Conservation (phyloP, 2,329 filamentous ascomycete species). For the Dichotomopilus funicola region DNA sequence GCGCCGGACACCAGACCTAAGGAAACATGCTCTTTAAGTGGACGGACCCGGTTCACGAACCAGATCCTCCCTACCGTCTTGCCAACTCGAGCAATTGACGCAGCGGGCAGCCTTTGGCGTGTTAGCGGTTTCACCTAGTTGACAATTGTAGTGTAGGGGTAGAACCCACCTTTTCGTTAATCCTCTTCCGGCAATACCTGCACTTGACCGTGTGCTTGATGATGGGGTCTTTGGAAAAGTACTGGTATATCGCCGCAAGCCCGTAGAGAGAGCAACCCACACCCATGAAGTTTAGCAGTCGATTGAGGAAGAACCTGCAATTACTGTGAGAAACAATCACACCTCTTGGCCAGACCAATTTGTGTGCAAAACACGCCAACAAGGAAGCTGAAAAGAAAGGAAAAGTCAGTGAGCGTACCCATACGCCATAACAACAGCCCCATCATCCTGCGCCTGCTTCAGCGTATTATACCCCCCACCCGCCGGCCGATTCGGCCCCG, state of each 20-base stretch:
- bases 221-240: slow-evolving; percentile 56
- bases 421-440: slow-evolving; percentile 65
- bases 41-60: background rate
- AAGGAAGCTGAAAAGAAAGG: background rate
- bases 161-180: slow-evolving; percentile 53
- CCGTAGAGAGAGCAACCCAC: slow-evolving; percentile 60
- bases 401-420: slow-evolving; percentile 41
- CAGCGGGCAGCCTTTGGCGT: slow-evolving; percentile 36
- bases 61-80: slow-evolving; percentile 43
- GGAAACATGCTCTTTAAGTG: background rate
- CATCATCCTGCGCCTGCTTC: slow-evolving; percentile 61
- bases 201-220: slow-evolving; percentile 66
- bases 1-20: too few species aligned
- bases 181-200: slow-evolving; percentile 57
- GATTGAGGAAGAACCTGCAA: slow-evolving; percentile 53
- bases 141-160: background rate
- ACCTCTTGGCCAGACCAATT: background rate
- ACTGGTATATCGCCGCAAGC: slow-evolving; percentile 57
- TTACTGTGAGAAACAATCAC: background rate
- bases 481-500: slow-evolving; percentile 47
- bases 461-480: slow-evolving; percentile 62
- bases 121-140: background rate
- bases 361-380: background rate
- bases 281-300: slow-evolving; percentile 58
- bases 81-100: slow-evolving; percentile 46